A percentile compares a stretch with the other conserved stretches of the same genome.
These are phyloP conservation scores for Lactuca sativa DNA, from an alignment of 129 eudicot genomes.

Conservation along the genomic window DNA sequence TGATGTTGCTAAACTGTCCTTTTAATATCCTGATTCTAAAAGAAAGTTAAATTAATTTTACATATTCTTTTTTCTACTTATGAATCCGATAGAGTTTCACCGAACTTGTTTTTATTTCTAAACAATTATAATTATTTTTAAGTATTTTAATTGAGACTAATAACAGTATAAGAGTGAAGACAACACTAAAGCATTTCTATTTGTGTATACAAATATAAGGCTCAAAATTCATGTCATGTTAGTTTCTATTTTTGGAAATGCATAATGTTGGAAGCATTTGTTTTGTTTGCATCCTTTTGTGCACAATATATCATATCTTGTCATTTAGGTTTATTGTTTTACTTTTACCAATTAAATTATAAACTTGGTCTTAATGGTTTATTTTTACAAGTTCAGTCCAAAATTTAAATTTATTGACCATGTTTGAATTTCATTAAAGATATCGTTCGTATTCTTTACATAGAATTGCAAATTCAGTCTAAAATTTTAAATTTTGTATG, in stretches of 20 bases:
- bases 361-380: not conserved
- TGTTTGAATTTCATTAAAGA: too few species aligned
- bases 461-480: too few species aligned
- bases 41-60: too few species aligned
- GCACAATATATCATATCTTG: not conserved
- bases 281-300: conserved; percentile 20
- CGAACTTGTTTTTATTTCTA: not conserved
- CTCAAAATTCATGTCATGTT: conserved; percentile 1
- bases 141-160: not conserved
- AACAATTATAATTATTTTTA: not conserved
- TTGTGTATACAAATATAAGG: not conserved
- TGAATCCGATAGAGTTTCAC: not conserved
- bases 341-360: not conserved
- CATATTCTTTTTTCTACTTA: too few species aligned
- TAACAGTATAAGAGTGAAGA: not conserved
- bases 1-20: not conserved
- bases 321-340: conserved; percentile 4
- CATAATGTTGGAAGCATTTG: conserved; percentile 2
- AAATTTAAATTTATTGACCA: too few species aligned
- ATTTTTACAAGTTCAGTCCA: too few species aligned
- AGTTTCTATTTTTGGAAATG: conserved; percentile 12
- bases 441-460: too few species aligned
- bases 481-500: too few species aligned
- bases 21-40: not conserved
- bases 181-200: not conserved